Evolutionary conservation across 805 yeast genomes (phyloP), one percentile per base, ranked within the genome.

Genomic region (Ogataea ganodermae): DNA sequence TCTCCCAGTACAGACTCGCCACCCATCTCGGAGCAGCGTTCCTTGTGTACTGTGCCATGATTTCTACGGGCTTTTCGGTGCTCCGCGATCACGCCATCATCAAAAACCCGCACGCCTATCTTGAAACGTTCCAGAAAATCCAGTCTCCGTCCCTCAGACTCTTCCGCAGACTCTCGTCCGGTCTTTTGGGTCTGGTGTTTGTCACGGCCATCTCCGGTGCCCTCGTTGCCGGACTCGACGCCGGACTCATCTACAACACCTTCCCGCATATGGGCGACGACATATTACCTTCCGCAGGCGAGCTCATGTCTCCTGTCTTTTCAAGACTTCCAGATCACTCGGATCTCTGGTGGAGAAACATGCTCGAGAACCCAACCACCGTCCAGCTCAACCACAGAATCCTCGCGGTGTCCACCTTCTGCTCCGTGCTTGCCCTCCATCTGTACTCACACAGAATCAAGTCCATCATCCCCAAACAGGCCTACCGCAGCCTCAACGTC

Each of bases 121-220:
- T 78, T 10, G 71, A 72, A 14, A 62, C 77, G 4, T 75, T 89
- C 55, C 74, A 78, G 28, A 71, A 80, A 56, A 74, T 94, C 46
- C 79, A 78, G 57, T 80, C 80, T 49, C 83, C 90, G 1, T 71
- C 78, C 1, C 66, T 89, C 41, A 72, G 71, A 36, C 78, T 73
- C 37, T 75, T 86, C 57, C 81, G 90, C 64, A 66, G 73, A 33
- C 58, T 76, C 27, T 77, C 88, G 1, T 49, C 69, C 8, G 85
- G 75, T 0, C 68, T 94, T 33, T 71, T 89, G 24, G 82, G 73
- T 2, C 69, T 92, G 44, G 85, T 92, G 1, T 92, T 90, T 58
- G 49, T 85, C 33, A 94, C 99, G 16, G 96, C 97, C 14, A 86
- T 94, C 95, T 81, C 96, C 9, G 99, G 99, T 51, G 97, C 96